Conservation (phyloP, 2,329 filamentous ascomycete species). For the Diaporthe vexans region DNA sequence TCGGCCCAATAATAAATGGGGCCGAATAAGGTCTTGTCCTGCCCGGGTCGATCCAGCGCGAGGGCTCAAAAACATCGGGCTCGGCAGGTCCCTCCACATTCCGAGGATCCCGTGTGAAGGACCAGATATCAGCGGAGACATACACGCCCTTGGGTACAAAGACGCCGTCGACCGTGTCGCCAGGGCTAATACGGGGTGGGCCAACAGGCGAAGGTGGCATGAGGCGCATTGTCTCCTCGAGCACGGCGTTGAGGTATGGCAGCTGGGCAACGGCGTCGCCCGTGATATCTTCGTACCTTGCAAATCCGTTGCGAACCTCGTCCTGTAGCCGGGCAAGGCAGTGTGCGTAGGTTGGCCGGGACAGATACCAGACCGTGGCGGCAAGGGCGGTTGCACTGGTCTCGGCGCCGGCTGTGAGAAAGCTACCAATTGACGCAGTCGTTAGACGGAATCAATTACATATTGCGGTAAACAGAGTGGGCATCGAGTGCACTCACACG, state of each 20-base stretch:
- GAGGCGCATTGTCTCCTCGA: constrained; percentile 35
- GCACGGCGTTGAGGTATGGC: constrained; percentile 32
- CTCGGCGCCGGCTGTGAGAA: constrained; percentile 43
- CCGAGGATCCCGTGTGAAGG: constrained; percentile 44
- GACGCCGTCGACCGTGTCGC: constrained; percentile 46
- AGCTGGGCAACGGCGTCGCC: constrained; percentile 34
- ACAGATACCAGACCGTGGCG: constrained; percentile 38
- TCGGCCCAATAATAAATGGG: constrained; percentile 46
- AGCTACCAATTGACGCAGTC: neutral
- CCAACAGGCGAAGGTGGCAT: constrained; percentile 43
- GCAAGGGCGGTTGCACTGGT: constrained; percentile 44
- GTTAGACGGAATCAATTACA: accelerated
- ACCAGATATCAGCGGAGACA: constrained; percentile 46
- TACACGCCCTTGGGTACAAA: constrained; percentile 45
- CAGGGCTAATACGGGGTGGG: constrained; percentile 48
- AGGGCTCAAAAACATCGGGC: constrained; percentile 46
- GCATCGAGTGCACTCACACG: neutral
- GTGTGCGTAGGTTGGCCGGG: constrained; percentile 21
- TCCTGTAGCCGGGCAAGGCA: constrained; percentile 34
- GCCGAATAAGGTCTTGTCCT: constrained; percentile 38
- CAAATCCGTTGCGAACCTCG: constrained; percentile 42
- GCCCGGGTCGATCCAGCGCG: constrained; percentile 45
- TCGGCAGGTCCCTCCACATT: constrained; percentile 36
- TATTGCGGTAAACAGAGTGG: too few species aligned
- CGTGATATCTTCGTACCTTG: constrained; percentile 38